Base-by-base conservation (phyloP, 2,329 filamentous ascomycete species). In the Pestalotiopsis sp. region DNA sequence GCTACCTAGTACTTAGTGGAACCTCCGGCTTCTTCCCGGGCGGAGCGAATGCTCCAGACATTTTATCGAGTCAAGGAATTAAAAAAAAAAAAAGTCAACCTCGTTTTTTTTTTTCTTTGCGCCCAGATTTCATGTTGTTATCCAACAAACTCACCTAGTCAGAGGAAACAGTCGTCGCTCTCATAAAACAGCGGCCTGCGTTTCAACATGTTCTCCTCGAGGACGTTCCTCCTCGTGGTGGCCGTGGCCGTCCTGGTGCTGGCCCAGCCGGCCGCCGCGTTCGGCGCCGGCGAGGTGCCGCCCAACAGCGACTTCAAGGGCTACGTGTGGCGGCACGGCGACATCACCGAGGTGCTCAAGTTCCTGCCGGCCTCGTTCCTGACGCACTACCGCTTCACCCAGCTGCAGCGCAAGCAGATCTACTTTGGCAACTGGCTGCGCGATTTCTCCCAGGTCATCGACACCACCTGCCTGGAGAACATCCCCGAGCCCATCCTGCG, bases 391-490 rank as follows among this genome's bases (percentile, higher is more conserved):
- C 76, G 79, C 66, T 82, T 82, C 73, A 81, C 80, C 0, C 74
- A 78, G 61, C 73, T 82, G 2, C 77, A 82, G 70, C 76, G 80
- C 36, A 78, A 79, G 62, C 77, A 79, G 69, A 76, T 82, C 20
- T 82, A 82, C 62, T 84, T 84, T 76, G 82, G 82, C 69, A 82
- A 82, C 71, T 81, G 81, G 80, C 69, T 78, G 39, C 82, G 85
- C 66, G 85, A 87, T 74, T 88, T 87, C 75, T 84, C 75, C 14
- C 81, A 88, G 79, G 85, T 86, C 70, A 83, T 88, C 66, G 86
- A 88, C 75, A 83, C 84, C 36, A 86, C 84, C 7, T 87, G 85
- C 9, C 75, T 88, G 52, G 84, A 85, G 70, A 83, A 82, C 73
- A 84, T 87, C 14, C 84, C 84, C 71, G 83, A 83, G 64, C 83